Evolutionary conservation across 768 basidiomycete genomes (phyloP).

Genomic region (Podaxis mareebaensis): DNA sequence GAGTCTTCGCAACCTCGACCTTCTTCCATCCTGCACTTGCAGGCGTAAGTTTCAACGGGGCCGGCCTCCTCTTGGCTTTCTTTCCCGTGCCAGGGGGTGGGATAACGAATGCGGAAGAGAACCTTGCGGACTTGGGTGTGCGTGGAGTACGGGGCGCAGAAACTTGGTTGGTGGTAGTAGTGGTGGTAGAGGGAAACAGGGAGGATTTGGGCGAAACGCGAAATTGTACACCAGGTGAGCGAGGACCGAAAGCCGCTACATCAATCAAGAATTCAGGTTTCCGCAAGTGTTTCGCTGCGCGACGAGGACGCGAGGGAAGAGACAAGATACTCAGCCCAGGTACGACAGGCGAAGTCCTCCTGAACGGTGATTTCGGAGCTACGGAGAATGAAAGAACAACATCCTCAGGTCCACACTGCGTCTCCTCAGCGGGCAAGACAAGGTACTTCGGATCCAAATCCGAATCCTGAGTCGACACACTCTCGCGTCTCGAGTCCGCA

Average conservation of each 20-base stretch:
- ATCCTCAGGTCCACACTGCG: slow-evolving; percentile 22
- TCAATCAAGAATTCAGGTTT: slow-evolving; percentile 38
- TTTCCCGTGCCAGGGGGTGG: slow-evolving; percentile 11
- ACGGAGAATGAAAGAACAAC: slow-evolving; percentile 29
- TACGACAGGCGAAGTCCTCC: slow-evolving; percentile 35
- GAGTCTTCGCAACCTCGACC: slow-evolving; percentile 3
- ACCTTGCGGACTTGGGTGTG: slow-evolving; percentile 8
- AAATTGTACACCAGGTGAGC: slow-evolving; percentile 19
- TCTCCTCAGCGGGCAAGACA: slow-evolving; percentile 34
- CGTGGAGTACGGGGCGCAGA: not conserved
- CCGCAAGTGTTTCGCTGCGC: slow-evolving; percentile 34
- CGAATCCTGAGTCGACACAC: slow-evolving; percentile 53
- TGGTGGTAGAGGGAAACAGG: slow-evolving; percentile 1
- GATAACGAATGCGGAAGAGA: slow-evolving; percentile 10
- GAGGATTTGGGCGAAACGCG: slow-evolving; percentile 8
- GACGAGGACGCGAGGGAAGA: slow-evolving; percentile 36
- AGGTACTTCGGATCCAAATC: slow-evolving; percentile 52
- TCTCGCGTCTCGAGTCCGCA: slow-evolving; percentile 37
- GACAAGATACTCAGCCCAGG: slow-evolving; percentile 39
- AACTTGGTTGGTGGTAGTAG: not conserved
- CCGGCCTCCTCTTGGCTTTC: slow-evolving; percentile 35
- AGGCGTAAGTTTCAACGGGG: slow-evolving; percentile 36
- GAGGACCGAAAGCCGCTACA: slow-evolving; percentile 33
- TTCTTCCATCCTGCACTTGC: slow-evolving; percentile 15
- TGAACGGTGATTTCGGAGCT: slow-evolving; percentile 16